These are phyloP conservation scores for Populus tremula DNA, from an alignment of 345 rosid species.

Conservation along the genomic window DNA sequence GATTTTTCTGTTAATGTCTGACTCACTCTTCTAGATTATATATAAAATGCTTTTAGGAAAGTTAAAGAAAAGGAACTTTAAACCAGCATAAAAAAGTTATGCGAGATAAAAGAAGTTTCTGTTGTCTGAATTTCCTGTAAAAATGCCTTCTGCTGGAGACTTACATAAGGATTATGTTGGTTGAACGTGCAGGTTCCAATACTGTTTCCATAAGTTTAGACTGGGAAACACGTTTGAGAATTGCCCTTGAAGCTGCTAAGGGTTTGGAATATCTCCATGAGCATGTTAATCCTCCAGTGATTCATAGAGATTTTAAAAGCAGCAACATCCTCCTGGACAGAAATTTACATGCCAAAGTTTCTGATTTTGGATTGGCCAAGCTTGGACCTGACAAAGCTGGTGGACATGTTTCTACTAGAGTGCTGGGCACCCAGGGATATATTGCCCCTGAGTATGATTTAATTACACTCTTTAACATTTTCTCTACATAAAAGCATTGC, in stretches of 20 bases:
- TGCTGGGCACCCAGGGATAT: slow-evolving; percentile 35
- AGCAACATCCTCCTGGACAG: slow-evolving; percentile 31
- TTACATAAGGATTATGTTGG: background rate
- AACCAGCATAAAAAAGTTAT: no score
- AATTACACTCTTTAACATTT: background rate
- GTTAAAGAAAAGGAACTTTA: no score
- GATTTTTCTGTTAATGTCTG: no score
- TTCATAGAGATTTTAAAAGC: slow-evolving; percentile 31
- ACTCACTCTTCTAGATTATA: no score
- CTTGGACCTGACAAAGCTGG: slow-evolving; percentile 32
- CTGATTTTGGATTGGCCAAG: slow-evolving; percentile 35
- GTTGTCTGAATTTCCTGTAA: background rate
- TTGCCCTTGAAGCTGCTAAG: slow-evolving; percentile 36
- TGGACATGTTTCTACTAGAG: slow-evolving; percentile 32
- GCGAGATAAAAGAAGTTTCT: no score
- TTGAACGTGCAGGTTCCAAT: slow-evolving; percentile 49
- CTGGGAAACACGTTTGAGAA: slow-evolving; percentile 31
- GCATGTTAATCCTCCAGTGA: slow-evolving; percentile 34
- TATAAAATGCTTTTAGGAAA: no score
- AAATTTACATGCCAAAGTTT: slow-evolving; percentile 28
- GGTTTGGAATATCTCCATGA: slow-evolving; percentile 35
- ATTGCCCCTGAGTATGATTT: slow-evolving; percentile 27
- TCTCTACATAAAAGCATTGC: background rate
- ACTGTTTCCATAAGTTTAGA: slow-evolving; percentile 25
- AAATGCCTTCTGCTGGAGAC: background rate